Conservation (phyloP, 2,329 filamentous ascomycete genomes). For the Fusarium sacchari region DNA sequence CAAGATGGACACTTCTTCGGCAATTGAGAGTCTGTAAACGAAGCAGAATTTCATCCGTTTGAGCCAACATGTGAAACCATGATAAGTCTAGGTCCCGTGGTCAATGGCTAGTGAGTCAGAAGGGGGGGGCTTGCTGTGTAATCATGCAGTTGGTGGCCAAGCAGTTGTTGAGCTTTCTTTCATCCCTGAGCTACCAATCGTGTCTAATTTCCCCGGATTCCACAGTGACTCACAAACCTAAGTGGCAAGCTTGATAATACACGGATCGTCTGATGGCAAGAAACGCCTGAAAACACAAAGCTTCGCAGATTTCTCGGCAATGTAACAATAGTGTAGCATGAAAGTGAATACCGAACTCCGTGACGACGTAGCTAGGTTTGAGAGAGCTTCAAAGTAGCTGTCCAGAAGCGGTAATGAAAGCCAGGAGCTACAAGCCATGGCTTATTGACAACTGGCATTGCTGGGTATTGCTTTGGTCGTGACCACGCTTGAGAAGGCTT, state of each 20-base stretch:
- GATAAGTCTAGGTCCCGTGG: background rate
- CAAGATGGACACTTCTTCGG: background rate
- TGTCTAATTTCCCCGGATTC: background rate
- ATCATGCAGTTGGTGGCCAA: background rate
- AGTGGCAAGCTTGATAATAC: fast-evolving
- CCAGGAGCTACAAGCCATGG: background rate
- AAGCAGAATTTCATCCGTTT: background rate
- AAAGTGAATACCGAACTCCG: background rate
- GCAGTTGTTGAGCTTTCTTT: background rate
- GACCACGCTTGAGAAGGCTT: background rate
- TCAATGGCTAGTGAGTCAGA: too few relatives aligned
- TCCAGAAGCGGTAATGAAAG: background rate
- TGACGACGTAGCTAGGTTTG: background rate
- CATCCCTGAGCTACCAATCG: background rate
- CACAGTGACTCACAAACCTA: background rate
- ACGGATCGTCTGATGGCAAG: fast-evolving
- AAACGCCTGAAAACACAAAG: fast-evolving
- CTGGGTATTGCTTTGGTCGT: background rate
- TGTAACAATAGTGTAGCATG: background rate
- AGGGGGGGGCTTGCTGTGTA: background rate
- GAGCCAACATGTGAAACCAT: background rate
- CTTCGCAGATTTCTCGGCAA: background rate
- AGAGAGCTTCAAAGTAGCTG: background rate
- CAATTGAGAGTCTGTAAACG: background rate
- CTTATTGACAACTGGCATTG: background rate